Evolutionary conservation across 2,329 filamentous ascomycete genomes (phyloP).

Genomic region (Colletotrichum orchidophilum): DNA sequence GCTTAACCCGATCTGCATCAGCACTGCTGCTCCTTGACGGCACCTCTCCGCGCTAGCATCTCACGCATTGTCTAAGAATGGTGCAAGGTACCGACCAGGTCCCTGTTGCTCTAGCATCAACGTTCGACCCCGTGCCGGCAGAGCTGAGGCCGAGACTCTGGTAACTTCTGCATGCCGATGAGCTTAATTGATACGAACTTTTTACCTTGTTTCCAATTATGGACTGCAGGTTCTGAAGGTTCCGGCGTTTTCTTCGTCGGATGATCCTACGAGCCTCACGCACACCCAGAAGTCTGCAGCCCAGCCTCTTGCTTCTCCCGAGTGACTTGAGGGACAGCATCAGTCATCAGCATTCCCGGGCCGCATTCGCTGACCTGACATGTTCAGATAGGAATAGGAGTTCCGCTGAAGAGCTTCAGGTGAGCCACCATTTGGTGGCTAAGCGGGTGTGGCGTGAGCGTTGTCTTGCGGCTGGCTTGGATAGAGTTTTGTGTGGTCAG

Average conservation of each 20-base stretch:
- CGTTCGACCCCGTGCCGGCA: background rate
- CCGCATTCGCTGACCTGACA: background rate
- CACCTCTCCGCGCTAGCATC: background rate
- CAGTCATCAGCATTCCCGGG: background rate
- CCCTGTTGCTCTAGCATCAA: background rate
- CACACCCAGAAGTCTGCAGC: background rate
- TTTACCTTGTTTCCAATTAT: conserved; percentile 1
- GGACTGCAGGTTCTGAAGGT: background rate
- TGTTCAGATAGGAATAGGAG: background rate
- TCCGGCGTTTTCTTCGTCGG: background rate
- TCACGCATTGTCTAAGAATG: conserved; percentile 19
- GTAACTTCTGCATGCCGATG: background rate
- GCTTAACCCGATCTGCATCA: conserved; percentile 2
- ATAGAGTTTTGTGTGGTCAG: conserved; percentile 11
- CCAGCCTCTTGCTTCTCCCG: background rate
- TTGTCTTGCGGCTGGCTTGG: conserved; percentile 10
- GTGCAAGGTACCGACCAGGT: conserved; percentile 1
- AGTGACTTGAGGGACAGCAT: background rate
- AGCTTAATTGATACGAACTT: background rate
- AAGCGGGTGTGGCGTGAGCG: conserved; percentile 13
- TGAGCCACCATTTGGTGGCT: background rate
- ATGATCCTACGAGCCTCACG: background rate
- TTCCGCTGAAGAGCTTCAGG: background rate
- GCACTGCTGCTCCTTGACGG: background rate
- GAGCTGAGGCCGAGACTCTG: background rate